Conservation (phyloP, 306 rosid species). For the Trifolium subterraneum region DNA sequence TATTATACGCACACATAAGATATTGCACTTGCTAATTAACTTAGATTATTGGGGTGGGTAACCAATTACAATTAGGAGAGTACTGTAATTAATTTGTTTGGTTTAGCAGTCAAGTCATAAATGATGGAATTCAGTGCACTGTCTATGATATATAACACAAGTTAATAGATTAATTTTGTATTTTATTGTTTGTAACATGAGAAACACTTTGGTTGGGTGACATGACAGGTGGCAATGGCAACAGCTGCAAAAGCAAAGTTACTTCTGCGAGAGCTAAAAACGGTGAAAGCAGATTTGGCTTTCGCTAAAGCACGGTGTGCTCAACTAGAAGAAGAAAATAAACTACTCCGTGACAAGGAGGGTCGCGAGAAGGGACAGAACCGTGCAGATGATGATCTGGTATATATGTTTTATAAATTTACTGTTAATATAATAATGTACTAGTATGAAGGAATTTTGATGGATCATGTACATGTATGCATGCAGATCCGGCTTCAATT, state of each 20-base stretch:
- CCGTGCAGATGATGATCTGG: constrained; percentile 92
- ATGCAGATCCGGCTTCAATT: constrained; percentile 81
- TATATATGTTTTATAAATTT: constrained; percentile 21
- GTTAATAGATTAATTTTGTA: background rate
- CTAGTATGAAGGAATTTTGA: background rate
- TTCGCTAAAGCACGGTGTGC: constrained; percentile 84
- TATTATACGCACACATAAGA: too few species aligned
- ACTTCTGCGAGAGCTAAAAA: constrained; percentile 88
- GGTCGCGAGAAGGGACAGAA: constrained; percentile 75
- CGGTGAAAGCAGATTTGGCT: constrained; percentile 81
- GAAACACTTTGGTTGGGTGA: background rate
- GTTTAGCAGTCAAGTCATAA: too few species aligned
- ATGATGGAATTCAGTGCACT: background rate
- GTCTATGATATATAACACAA: too few species aligned
- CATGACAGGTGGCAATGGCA: constrained; percentile 82
- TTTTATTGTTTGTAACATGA: background rate
- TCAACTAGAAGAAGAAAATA: constrained; percentile 96
- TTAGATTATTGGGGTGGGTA: too few species aligned
- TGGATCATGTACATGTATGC: background rate
- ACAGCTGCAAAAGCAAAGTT: constrained; percentile 96
- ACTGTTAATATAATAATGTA: background rate
- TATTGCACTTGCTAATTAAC: too few species aligned
- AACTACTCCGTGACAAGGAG: constrained; percentile 74
- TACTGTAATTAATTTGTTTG: background rate
- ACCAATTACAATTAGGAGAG: too few species aligned